These are phyloP conservation scores for Torulaspora quercuum DNA, from an alignment of 805 yeast species.

Conservation along the genomic window DNA sequence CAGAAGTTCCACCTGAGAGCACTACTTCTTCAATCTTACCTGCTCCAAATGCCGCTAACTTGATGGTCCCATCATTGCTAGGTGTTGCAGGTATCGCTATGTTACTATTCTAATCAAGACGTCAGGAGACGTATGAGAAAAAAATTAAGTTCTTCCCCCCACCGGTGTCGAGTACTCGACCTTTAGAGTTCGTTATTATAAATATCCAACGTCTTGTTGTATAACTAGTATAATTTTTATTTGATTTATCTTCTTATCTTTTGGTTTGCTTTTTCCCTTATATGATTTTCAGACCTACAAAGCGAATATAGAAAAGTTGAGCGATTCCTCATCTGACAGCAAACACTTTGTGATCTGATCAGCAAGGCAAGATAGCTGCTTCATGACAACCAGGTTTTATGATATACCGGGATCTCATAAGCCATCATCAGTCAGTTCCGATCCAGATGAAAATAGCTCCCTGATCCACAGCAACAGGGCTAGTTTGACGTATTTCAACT, in stretches of 20 bases:
- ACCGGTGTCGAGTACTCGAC: neutral
- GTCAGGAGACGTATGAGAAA: no score
- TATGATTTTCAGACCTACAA: no score
- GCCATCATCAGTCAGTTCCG: conserved; percentile 19
- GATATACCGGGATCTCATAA: conserved; percentile 37
- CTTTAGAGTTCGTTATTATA: conserved; percentile 6
- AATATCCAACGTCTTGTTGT: conserved; percentile 1
- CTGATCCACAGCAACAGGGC: conserved; percentile 22
- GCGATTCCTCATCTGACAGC: no score
- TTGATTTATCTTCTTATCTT: no score
- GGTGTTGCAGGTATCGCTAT: conserved; percentile 17
- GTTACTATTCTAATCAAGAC: conserved; percentile 15
- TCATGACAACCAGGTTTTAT: conserved; percentile 32
- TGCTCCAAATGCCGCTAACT: conserved; percentile 14
- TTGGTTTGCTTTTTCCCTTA: no score
- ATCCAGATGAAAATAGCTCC: conserved; percentile 27
- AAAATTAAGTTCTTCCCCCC: no score
- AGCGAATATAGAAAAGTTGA: no score
- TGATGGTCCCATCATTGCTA: conserved; percentile 15
- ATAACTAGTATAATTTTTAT: neutral
- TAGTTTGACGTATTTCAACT: conserved; percentile 33
- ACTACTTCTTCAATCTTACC: conserved; percentile 13
- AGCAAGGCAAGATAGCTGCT: neutral
- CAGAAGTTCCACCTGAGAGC: conserved; percentile 27
- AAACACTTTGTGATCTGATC: no score